Evolutionary conservation across 1,284 basidiomycete species (phyloP).

Genomic region (Leccinum pseudoinsigne): DNA sequence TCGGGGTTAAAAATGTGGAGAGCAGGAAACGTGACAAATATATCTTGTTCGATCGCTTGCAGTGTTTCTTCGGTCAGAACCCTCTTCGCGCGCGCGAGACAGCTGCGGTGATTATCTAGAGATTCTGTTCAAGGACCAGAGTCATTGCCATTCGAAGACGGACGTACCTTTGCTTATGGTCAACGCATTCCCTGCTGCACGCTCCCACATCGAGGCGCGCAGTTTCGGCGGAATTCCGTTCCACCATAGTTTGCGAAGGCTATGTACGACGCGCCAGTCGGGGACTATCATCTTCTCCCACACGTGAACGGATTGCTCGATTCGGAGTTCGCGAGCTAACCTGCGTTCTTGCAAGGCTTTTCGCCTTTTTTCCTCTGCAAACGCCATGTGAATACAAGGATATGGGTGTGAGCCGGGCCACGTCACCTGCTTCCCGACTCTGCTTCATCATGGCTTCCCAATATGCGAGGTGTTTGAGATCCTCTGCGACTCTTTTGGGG

Average conservation of each 20-base stretch:
- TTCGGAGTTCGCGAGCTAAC: constrained; percentile 60
- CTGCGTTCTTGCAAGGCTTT: constrained; percentile 66
- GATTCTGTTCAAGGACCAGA: not conserved
- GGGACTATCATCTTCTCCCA: constrained; percentile 85
- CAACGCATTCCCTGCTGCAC: constrained; percentile 86
- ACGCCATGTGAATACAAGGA: constrained; percentile 12
- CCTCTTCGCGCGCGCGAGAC: constrained; percentile 72
- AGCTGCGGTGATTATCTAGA: constrained; percentile 71
- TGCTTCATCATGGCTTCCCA: constrained; percentile 94
- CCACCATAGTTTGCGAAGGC: constrained; percentile 86
- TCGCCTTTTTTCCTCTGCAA: constrained; percentile 67
- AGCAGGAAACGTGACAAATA: constrained; percentile 77
- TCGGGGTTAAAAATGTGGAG: constrained; percentile 86
- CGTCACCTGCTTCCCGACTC: constrained; percentile 67
- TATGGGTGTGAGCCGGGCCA: not conserved
- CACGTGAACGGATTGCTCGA: constrained; percentile 66
- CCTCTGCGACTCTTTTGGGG: constrained; percentile 87
- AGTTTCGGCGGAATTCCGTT: constrained; percentile 87
- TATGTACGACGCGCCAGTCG: constrained; percentile 77
- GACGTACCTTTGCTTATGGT: constrained; percentile 80
- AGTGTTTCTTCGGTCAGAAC: constrained; percentile 65
- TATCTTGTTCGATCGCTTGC: constrained; percentile 79
- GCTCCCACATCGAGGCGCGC: constrained; percentile 85
- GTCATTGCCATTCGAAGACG: not conserved
- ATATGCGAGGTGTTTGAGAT: constrained; percentile 81